A percentile compares a stretch with the other conserved stretches of the same genome.
These are phyloP conservation scores for Marchantia polymorpha DNA, from an alignment of 225 moss, liverwort and hornwort species.

Conservation along the genomic window DNA sequence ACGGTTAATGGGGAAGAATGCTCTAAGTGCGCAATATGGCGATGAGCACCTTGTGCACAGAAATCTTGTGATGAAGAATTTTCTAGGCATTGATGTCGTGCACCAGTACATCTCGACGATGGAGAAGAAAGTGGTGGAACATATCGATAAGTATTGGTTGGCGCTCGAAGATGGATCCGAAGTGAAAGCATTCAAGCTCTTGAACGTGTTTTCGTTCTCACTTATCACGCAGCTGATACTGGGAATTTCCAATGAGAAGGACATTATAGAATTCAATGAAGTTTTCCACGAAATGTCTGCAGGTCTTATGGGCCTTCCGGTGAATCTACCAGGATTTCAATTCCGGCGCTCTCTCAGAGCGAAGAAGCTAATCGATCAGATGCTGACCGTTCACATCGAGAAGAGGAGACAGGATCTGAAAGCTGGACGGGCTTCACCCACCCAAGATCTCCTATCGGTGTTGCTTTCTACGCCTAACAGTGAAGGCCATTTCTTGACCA, in stretches of 20 bases:
- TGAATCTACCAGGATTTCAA: slow-evolving; percentile 13
- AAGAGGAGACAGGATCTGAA: background rate
- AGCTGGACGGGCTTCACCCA: slow-evolving; percentile 5
- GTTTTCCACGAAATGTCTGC: background rate
- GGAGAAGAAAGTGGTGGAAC: background rate
- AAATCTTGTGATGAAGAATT: background rate
- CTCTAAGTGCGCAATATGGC: background rate
- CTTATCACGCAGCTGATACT: background rate
- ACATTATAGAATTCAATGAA: background rate
- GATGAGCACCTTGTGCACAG: background rate
- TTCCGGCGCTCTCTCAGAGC: slow-evolving; percentile 11
- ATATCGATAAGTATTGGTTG: background rate
- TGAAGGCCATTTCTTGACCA: background rate
- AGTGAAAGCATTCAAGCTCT: background rate
- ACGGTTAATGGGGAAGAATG: background rate
- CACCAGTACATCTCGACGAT: background rate
- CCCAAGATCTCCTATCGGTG: slow-evolving; percentile 19
- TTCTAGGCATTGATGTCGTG: background rate
- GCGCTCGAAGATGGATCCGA: background rate
- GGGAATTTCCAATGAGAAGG: background rate
- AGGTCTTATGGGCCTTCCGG: slow-evolving; percentile 16
- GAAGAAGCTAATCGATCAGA: background rate
- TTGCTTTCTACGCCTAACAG: slow-evolving; percentile 10
- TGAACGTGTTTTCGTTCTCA: background rate
- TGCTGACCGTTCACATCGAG: background rate